Conservation (phyloP, 331 rosid species). For the Acacia pycnantha region DNA sequence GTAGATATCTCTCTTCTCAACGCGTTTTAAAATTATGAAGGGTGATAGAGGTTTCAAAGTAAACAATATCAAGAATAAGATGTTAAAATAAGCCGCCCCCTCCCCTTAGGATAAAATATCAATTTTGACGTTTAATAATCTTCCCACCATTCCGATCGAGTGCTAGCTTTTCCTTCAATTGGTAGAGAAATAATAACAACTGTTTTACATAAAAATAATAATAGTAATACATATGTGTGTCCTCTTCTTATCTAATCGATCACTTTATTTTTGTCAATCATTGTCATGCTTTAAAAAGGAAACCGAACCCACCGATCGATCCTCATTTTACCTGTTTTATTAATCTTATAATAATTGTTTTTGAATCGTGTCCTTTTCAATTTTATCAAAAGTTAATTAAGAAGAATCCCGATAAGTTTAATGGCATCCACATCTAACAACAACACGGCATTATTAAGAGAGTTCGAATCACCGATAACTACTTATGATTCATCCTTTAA, state of each 20-base stretch:
- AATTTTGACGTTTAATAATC: too few species aligned
- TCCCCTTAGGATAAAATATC: too few species aligned
- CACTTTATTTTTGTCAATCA: neutral
- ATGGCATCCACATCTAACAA: neutral
- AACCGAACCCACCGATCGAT: neutral
- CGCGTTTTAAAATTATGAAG: too few species aligned
- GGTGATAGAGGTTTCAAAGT: too few species aligned
- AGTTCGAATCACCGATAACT: neutral
- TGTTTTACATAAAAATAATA: too few species aligned
- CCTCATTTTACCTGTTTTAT: neutral
- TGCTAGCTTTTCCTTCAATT: too few species aligned
- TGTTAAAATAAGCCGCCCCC: too few species aligned
- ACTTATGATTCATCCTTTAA: neutral
- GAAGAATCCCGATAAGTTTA: slow-evolving; percentile 3
- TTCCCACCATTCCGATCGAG: too few species aligned
- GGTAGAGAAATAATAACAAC: too few species aligned
- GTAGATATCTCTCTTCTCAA: too few species aligned
- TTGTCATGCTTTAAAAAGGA: slow-evolving; percentile 27
- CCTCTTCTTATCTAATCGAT: neutral
- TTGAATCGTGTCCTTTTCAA: neutral
- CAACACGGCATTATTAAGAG: neutral
- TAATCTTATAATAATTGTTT: slow-evolving; percentile 11
- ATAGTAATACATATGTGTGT: neutral
- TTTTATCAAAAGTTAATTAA: slow-evolving; percentile 5
- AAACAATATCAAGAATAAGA: too few species aligned